Base-by-base conservation (phyloP, 257 asterid genomes). In the Fraxinus excelsior region DNA sequence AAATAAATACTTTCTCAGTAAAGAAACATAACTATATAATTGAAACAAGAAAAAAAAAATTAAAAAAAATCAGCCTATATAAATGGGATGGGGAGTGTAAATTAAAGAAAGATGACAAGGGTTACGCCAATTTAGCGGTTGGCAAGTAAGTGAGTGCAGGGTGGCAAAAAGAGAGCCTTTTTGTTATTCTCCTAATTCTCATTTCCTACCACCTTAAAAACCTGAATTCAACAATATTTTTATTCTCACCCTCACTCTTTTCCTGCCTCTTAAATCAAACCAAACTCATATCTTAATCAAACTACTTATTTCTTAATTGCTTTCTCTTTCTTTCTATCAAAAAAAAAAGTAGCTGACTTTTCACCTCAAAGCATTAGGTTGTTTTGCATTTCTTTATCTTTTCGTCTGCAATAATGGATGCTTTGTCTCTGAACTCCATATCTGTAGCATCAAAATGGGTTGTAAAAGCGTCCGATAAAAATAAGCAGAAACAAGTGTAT, bases 111-210 rank as follows among this genome's bases (percentile, higher is more conserved):
- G 51, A 78, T 12, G 67, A 53, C 53, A 12, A 72, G 70, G 34
- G 32, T 74, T 71, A 80, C 91, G 81, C 85, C 87, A 87, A 80
- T 76, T 85, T 74, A 86, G 88, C 80, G 81, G 80, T 78, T 74
- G 75, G 79, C 62, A 74, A 44, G 82, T 76, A 82, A 82, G 82
- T 40, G 85, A 83, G 91, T 81, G 88, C 84, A 78, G 46, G 78
- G 84, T 82, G 92, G 96, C 93, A 90, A 86, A 91, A 94, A 90
- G 96, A 91, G 95, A 88, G 96, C 93, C 85, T 82, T 84, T 85
- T 85, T 70, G 78, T 84, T 65, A 81, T 78, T 82, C 87, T 89
- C 97, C 93, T 88, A 91, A 87, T 86, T 88, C 92, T 83, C 73
- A 91, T 88, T 92, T 90, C 82, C 87, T 88, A 82, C 84, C 67